Conservation (phyloP, 495 filamentous ascomycete genomes). For the Hyaloscypha finlandica region DNA sequence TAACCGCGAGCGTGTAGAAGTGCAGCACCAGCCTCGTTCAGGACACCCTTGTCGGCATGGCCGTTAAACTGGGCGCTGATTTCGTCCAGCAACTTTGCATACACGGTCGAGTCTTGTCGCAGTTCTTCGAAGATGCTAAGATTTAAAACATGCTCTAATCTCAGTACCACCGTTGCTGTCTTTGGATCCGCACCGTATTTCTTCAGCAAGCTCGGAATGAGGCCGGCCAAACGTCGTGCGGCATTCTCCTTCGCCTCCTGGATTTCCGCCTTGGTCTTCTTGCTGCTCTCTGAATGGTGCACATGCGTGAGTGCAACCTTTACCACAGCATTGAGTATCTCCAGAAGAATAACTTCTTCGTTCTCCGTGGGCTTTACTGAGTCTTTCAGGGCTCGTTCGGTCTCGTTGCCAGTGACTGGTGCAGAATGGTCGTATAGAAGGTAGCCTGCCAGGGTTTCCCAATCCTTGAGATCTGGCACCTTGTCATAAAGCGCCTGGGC, state of each 20-base stretch:
- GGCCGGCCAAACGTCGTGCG: constrained; percentile 68
- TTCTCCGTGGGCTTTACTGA: constrained; percentile 47
- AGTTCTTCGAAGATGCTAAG: constrained; percentile 87
- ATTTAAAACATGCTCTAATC: constrained; percentile 84
- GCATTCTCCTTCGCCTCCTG: constrained; percentile 70
- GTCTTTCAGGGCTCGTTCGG: constrained; percentile 23
- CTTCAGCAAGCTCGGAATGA: constrained; percentile 83
- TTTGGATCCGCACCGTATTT: constrained; percentile 90
- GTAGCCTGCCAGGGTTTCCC: constrained; percentile 88
- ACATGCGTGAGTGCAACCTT: constrained; percentile 63
- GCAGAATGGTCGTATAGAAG: constrained; percentile 86
- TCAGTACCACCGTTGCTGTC: constrained; percentile 80
- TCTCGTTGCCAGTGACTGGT: constrained; percentile 12
- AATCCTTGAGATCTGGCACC: constrained; percentile 75
- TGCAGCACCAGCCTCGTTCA: constrained; percentile 80
- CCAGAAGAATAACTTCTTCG: constrained; percentile 83
- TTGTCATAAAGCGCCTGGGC: constrained; percentile 82
- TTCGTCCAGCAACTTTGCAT: constrained; percentile 82
- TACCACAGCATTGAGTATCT: constrained; percentile 80
- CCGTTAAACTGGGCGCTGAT: constrained; percentile 92
- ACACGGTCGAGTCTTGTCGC: constrained; percentile 80
- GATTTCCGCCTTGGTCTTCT: constrained; percentile 63
- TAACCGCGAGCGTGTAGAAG: constrained; percentile 83
- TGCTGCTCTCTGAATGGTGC: constrained; percentile 63
- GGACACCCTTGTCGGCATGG: constrained; percentile 80